phyloP scores from a whole-genome alignment of 2,329 filamentous ascomycete genomes.

The Cordyceps javanica region DNA sequence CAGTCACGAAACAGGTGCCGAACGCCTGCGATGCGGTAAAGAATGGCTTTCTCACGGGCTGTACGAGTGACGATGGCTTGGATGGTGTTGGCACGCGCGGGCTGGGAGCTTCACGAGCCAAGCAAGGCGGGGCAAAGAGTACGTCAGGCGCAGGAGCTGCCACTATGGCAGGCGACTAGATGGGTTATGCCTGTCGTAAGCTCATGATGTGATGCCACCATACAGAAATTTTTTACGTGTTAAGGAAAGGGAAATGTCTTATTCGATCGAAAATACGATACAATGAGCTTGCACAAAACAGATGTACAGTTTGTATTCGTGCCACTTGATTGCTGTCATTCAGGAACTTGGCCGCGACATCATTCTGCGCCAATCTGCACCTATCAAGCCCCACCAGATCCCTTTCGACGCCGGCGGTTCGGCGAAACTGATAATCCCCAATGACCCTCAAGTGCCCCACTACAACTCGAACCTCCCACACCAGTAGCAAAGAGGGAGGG shows the following conservation, averaged over 20 bases:
- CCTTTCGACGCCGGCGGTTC: background rate
- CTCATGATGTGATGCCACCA: too few species aligned
- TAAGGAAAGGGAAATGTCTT: background rate
- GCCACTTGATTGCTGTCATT: background rate
- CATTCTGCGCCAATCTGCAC: background rate
- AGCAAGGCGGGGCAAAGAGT: conserved; percentile 11
- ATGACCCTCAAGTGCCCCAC: background rate
- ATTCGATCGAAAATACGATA: background rate
- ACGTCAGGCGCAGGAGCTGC: conserved; percentile 7
- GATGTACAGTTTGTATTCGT: background rate
- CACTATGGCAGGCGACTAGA: too few species aligned
- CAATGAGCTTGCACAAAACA: background rate
- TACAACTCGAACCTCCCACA: background rate
- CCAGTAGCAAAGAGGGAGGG: background rate
- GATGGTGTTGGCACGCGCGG: background rate
- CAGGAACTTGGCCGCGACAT: too few species aligned
- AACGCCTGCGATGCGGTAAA: background rate
- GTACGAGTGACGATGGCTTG: conserved; percentile 2
- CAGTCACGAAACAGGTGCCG: background rate
- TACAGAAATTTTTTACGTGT: too few species aligned
- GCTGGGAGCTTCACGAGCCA: background rate
- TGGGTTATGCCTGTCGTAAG: too few species aligned
- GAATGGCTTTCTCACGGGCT: background rate
- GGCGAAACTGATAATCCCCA: conserved; percentile 4
- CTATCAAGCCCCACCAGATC: background rate